Percentiles rank a stretch among this genome's conserved stretches.
These are phyloP conservation scores for Patellifolia procumbens DNA, from an alignment of 179 eudicot genomes.

Conservation along the genomic window DNA sequence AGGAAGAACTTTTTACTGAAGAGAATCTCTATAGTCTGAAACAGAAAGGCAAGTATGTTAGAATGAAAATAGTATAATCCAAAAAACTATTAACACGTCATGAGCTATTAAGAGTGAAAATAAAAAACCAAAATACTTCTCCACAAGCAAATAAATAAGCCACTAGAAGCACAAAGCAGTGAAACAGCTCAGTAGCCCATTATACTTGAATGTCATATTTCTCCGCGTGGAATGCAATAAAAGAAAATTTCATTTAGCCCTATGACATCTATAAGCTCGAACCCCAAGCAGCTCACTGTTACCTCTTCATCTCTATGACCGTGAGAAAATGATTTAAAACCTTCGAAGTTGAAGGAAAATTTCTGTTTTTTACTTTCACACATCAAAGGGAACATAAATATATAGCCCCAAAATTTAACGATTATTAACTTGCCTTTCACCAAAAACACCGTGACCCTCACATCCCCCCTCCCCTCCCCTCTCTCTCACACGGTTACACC, in stretches of 20 bases:
- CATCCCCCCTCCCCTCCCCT: not conserved
- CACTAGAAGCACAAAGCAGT: not conserved
- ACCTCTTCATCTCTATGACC: not conserved
- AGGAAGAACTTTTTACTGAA: constrained; percentile 77
- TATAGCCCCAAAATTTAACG: not conserved
- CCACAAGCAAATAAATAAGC: constrained; percentile 1
- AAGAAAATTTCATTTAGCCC: not conserved
- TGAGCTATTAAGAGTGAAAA: not conserved
- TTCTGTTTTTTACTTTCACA: not conserved
- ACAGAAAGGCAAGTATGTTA: constrained; percentile 30
- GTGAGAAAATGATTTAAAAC: not conserved
- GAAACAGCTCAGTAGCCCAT: not conserved
- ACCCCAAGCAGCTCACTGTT: not conserved
- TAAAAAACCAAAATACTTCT: not conserved
- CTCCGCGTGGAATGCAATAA: not conserved
- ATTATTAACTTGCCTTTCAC: not conserved
- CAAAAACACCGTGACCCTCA: not conserved
- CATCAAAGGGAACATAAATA: not conserved
- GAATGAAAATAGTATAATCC: constrained; percentile 7
- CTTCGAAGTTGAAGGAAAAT: not conserved
- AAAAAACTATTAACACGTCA: constrained; percentile 1
- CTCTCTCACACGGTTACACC: too few relatives aligned
- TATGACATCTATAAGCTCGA: not conserved
- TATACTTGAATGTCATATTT: too few relatives aligned
- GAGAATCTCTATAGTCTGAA: constrained; percentile 96